Conservation (phyloP, 2,329 filamentous ascomycete species). For the Penicillium sp. region DNA sequence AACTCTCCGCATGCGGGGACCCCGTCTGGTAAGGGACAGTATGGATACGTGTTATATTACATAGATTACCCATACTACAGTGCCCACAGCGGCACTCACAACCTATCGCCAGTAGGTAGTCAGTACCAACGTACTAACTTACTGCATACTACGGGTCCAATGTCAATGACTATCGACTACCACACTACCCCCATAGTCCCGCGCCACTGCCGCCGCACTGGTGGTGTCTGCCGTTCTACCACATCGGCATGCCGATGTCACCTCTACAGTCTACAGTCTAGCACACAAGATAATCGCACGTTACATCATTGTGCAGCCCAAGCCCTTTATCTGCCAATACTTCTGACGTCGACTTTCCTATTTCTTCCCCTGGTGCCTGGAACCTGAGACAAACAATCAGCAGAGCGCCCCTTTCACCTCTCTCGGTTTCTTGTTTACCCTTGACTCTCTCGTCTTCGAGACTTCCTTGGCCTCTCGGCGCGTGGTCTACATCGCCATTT, state of each 20-base stretch:
- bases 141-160: background rate
- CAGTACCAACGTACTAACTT: background rate
- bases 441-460: background rate
- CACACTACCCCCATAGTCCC: background rate
- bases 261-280: slow-evolving; percentile 1
- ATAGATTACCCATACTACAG: background rate
- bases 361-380: slow-evolving; percentile 2
- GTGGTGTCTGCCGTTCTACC: slow-evolving; percentile 9
- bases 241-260: slow-evolving; percentile 30
- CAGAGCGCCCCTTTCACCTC: background rate
- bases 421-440: background rate
- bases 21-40: background rate
- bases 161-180: background rate
- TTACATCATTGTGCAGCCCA: slow-evolving; percentile 22
- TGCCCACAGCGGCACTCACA: background rate
- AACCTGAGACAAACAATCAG: background rate
- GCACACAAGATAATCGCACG: slow-evolving; percentile 4
- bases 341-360: slow-evolving; percentile 6
- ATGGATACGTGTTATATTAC: slow-evolving; percentile 5
- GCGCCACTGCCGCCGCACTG: background rate
- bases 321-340: slow-evolving; percentile 8
- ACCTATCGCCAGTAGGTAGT: background rate
- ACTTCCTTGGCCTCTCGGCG: background rate
- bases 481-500: background rate
- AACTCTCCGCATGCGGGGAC: slow-evolving; percentile 22